Conservation (phyloP, 371 early-diverging fungal species). For the Zychaea mexicana region DNA sequence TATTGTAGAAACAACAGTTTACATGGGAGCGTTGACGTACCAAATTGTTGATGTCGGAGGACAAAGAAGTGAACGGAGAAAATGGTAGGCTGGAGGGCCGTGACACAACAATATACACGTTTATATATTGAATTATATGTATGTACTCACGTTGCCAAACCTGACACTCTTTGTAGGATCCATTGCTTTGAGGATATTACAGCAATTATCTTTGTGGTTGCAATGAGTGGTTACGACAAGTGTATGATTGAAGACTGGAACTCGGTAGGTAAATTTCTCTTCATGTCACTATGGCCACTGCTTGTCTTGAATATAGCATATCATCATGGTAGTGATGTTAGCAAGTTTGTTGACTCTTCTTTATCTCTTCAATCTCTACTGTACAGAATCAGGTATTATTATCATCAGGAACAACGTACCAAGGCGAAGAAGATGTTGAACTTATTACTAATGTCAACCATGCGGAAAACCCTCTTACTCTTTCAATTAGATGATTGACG, state of each 20-base stretch:
- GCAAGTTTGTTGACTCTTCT: no score
- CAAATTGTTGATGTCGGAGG: slow-evolving; percentile 94
- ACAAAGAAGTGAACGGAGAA: slow-evolving; percentile 85
- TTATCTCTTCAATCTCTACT: no score
- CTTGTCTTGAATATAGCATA: no score
- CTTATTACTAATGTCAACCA: background rate
- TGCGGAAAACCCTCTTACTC: no score
- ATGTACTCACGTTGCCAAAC: no score
- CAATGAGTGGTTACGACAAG: slow-evolving; percentile 90
- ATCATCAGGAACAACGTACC: background rate
- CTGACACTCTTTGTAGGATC: slow-evolving; percentile 29
- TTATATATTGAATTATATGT: background rate
- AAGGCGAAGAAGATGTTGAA: background rate
- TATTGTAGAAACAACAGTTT: slow-evolving; percentile 79
- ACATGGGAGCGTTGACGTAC: slow-evolving; percentile 73
- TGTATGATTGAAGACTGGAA: slow-evolving; percentile 88
- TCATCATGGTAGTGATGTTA: no score
- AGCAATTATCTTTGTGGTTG: slow-evolving; percentile 86
- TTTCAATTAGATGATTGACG: slow-evolving; percentile 89
- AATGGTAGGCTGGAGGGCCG: slow-evolving; percentile 58
- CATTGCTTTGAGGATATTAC: slow-evolving; percentile 92
- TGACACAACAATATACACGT: background rate
- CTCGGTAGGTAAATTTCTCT: slow-evolving; percentile 23
- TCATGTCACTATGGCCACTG: background rate
- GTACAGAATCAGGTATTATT: background rate